phyloP scores from a whole-genome alignment of 2,329 filamentous ascomycete genomes.

The Dothideomycetes sp. region DNA sequence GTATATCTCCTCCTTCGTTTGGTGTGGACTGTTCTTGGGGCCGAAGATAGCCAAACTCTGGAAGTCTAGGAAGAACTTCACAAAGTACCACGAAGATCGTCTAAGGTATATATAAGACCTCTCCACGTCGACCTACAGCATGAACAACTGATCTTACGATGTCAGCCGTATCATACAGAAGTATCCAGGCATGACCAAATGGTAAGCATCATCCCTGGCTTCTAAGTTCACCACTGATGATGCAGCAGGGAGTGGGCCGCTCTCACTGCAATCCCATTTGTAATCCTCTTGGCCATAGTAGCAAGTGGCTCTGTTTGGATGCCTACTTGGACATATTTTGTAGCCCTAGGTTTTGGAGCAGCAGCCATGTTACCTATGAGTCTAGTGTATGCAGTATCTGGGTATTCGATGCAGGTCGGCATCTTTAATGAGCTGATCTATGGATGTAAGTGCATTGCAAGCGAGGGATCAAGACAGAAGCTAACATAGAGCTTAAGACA shows the following conservation, averaged over 20 bases:
- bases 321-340: neutral
- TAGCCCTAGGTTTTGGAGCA: slow-evolving; percentile 26
- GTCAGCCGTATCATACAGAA: neutral
- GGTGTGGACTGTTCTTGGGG: neutral
- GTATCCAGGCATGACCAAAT: neutral
- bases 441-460: slow-evolving; percentile 19
- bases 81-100: neutral
- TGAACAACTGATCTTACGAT: neutral
- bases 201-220: neutral
- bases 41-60: too few relatives aligned
- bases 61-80: too few relatives aligned
- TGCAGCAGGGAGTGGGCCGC: neutral
- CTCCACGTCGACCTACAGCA: too few relatives aligned
- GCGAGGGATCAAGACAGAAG: too few relatives aligned
- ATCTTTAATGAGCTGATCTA: slow-evolving; percentile 50
- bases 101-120: neutral
- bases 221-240: neutral
- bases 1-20: neutral
- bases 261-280: neutral
- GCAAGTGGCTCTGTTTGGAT: neutral
- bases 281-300: neutral
- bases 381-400: slow-evolving; percentile 50
- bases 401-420: slow-evolving; percentile 42
- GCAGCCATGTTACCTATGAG: slow-evolving; percentile 45
- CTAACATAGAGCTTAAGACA: neutral